These are phyloP conservation scores for Sophora flavescens DNA, from an alignment of 306 rosid species.

Conservation along the genomic window DNA sequence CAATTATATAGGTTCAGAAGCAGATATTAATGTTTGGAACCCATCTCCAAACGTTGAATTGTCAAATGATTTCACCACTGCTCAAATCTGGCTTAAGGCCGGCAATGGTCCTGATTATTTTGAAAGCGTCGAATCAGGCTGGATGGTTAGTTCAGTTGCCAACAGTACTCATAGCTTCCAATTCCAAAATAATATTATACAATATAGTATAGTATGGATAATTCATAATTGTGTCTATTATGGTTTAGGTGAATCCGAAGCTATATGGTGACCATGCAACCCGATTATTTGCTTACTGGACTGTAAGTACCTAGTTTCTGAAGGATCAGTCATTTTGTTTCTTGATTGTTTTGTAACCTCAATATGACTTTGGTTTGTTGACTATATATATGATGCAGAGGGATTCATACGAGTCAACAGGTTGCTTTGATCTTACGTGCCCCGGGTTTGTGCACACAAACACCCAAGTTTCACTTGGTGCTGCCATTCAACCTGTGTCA, in stretches of 20 bases:
- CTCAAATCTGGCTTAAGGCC: conserved; percentile 64
- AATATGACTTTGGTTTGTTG: too few species aligned
- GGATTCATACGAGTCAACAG: conserved; percentile 65
- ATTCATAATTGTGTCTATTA: background rate
- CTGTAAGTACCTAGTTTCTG: conserved; percentile 54
- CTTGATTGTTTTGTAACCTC: background rate
- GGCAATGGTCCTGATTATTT: conserved; percentile 49
- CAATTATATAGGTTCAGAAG: conserved; percentile 68
- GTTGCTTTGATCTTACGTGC: conserved; percentile 77
- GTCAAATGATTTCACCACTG: conserved; percentile 65
- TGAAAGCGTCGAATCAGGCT: conserved; percentile 76
- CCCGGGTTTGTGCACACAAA: conserved; percentile 69
- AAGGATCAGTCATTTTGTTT: background rate
- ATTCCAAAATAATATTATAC: background rate
- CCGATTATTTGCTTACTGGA: conserved; percentile 63
- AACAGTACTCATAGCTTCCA: background rate
- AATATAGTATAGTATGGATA: background rate
- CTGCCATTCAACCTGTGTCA: conserved; percentile 51
- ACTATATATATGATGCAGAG: conserved; percentile 52
- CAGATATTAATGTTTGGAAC: conserved; percentile 68
- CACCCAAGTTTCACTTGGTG: conserved; percentile 54
- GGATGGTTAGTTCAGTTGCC: conserved; percentile 53
- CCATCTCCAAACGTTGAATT: conserved; percentile 50
- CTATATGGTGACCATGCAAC: conserved; percentile 60
- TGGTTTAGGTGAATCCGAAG: conserved; percentile 65